These are phyloP conservation scores for Moricandia moricandioides DNA, from an alignment of 345 rosid species.

Conservation along the genomic window DNA sequence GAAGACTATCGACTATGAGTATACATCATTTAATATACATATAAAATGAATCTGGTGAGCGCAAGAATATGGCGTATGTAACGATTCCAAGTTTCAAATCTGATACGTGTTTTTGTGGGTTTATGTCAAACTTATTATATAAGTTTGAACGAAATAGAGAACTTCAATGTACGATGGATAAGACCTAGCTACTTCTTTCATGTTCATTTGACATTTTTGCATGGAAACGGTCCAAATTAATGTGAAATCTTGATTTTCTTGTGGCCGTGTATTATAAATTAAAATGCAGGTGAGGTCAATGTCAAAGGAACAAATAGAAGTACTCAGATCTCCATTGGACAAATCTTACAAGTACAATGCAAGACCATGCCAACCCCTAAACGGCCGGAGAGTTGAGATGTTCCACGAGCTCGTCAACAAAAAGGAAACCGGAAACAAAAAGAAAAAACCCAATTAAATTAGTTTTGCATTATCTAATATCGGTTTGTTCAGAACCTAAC, in stretches of 20 bases:
- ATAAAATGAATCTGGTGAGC: not conserved
- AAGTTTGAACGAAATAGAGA: slow-evolving; percentile 28
- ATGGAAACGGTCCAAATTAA: slow-evolving; percentile 10
- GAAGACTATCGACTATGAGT: not conserved
- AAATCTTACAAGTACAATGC: slow-evolving; percentile 40
- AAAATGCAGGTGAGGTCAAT: slow-evolving; percentile 53
- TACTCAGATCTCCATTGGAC: slow-evolving; percentile 49
- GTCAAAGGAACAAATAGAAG: slow-evolving; percentile 55
- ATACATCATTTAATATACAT: not conserved
- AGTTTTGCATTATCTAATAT: not conserved
- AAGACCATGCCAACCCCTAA: slow-evolving; percentile 65
- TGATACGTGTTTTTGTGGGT: not conserved
- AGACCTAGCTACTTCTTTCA: slow-evolving; percentile 20
- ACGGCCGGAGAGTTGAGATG: slow-evolving; percentile 47
- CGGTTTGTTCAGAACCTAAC: not conserved
- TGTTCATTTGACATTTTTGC: slow-evolving; percentile 25
- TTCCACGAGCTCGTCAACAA: slow-evolving; percentile 18
- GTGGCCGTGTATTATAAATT: slow-evolving; percentile 1
- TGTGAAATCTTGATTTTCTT: slow-evolving; percentile 9
- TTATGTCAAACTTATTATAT: slow-evolving; percentile 25
- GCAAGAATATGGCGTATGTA: slow-evolving; percentile 4
- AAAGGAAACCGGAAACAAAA: not conserved
- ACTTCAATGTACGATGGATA: slow-evolving; percentile 15
- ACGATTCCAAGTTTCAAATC: slow-evolving; percentile 9
- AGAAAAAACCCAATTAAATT: not conserved